A percentile compares a stretch with the other conserved stretches of the same genome.
Evolutionary conservation across 2,329 filamentous ascomycete species (phyloP).

Genomic region (Cladosporium phlei): DNA sequence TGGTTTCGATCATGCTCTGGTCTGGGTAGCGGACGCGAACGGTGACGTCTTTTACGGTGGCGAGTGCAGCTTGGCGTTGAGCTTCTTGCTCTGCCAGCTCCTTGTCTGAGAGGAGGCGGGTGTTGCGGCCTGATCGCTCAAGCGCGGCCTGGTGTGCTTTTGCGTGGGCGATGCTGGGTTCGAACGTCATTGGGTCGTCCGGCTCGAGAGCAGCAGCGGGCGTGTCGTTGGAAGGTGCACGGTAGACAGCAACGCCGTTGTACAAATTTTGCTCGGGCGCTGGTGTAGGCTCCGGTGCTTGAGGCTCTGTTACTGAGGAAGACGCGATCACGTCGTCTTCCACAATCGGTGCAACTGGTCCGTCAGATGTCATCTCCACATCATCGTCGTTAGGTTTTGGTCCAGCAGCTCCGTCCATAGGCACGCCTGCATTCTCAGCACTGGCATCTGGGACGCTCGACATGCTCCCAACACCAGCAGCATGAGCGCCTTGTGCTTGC

Average conservation of each 20-base stretch:
- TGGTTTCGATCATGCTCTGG: conserved; percentile 69
- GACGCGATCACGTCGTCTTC: conserved; percentile 28
- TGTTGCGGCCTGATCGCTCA: conserved; percentile 60
- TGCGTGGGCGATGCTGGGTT: conserved; percentile 69
- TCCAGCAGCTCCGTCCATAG: conserved; percentile 20
- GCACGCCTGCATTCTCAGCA: conserved; percentile 21
- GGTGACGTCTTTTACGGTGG: conserved; percentile 62
- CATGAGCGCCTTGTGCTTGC: conserved; percentile 22
- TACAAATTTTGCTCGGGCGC: conserved; percentile 9
- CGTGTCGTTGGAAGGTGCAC: conserved; percentile 67
- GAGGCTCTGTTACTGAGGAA: conserved; percentile 23
- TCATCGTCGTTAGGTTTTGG: conserved; percentile 25
- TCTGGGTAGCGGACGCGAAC: conserved; percentile 86
- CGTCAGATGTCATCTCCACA: conserved; percentile 5
- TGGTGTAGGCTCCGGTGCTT: conserved; percentile 4
- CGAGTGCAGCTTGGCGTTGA: conserved; percentile 61
- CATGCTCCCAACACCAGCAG: conserved; percentile 17
- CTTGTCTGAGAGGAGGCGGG: conserved; percentile 72
- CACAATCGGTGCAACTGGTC: conserved; percentile 18
- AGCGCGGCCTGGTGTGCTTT: conserved; percentile 69
- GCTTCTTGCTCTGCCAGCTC: conserved; percentile 69
- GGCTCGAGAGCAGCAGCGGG: conserved; percentile 66
- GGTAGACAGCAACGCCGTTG: conserved; percentile 54
- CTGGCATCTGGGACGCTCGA: conserved; percentile 22
- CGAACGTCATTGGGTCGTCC: conserved; percentile 70